These are phyloP conservation scores for Pseudotsuga menziesii DNA, from an alignment of 75 land plant genomes.

Conservation along the genomic window DNA sequence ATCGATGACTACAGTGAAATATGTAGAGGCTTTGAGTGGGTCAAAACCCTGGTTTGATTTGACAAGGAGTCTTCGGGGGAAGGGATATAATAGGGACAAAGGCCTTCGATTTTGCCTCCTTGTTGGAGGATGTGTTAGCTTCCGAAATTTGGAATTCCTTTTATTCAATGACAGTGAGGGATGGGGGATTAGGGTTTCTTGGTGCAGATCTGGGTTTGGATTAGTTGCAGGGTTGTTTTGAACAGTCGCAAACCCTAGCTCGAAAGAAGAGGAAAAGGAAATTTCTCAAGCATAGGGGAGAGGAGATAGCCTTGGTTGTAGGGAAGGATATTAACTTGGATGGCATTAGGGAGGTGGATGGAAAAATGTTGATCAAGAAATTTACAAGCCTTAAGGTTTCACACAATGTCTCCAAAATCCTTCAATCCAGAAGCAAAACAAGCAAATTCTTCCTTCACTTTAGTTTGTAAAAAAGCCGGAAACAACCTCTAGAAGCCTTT, in stretches of 20 bases:
- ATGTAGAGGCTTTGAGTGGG: background rate
- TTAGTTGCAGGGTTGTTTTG: background rate
- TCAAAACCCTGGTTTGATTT: background rate
- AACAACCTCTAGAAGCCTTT: too few relatives aligned
- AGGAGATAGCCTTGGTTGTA: too few relatives aligned
- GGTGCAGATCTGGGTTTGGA: background rate
- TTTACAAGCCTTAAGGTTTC: too few relatives aligned
- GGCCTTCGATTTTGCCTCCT: background rate
- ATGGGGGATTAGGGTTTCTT: background rate
- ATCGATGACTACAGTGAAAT: background rate
- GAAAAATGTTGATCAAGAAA: too few relatives aligned
- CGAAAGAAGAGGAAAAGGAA: too few relatives aligned
- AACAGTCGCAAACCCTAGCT: background rate
- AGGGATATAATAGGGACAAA: background rate
- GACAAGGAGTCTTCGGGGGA: background rate
- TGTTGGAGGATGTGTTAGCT: background rate
- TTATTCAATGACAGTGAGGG: background rate
- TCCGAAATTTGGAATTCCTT: background rate
- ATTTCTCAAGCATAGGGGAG: too few relatives aligned
- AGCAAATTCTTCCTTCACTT: too few relatives aligned
- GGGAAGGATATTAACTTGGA: too few relatives aligned
- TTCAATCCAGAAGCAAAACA: too few relatives aligned
- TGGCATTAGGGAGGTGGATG: too few relatives aligned
- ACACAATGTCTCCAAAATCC: too few relatives aligned
- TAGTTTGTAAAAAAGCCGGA: too few relatives aligned